Conservation (phyloP, 75 land plant species). For the Azolla pinnata region DNA sequence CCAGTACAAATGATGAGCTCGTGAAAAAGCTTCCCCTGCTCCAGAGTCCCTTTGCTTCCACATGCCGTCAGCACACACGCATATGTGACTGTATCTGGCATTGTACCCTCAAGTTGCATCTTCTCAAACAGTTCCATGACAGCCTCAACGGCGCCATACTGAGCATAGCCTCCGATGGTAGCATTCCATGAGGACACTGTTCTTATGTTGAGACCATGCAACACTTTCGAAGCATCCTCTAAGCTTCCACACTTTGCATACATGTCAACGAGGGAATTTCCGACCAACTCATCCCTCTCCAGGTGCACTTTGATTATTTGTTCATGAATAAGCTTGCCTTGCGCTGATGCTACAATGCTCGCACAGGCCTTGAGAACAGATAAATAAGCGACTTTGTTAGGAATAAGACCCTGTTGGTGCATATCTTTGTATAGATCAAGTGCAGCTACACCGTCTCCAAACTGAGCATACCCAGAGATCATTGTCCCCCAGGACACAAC, state of each 20-base stretch:
- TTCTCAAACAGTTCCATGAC: conserved; percentile 27
- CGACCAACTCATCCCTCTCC: conserved; percentile 15
- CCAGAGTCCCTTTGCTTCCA: conserved; percentile 23
- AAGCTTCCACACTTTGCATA: conserved; percentile 59
- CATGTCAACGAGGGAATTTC: conserved; percentile 51
- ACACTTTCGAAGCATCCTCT: conserved; percentile 4
- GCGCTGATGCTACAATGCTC: not conserved
- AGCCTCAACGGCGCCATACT: conserved; percentile 31
- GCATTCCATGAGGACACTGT: conserved; percentile 54
- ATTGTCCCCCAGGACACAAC: conserved; percentile 71
- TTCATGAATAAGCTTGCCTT: conserved; percentile 26
- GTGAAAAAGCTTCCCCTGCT: conserved; percentile 41
- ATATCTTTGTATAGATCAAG: conserved; percentile 30
- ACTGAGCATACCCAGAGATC: conserved; percentile 56
- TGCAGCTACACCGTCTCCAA: conserved; percentile 37
- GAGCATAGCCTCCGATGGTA: conserved; percentile 48
- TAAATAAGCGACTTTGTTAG: conserved; percentile 11
- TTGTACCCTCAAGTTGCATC: conserved; percentile 14
- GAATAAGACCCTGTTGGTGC: conserved; percentile 16
- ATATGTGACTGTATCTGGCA: conserved; percentile 47
- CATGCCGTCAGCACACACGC: conserved; percentile 44
- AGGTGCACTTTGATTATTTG: conserved; percentile 17
- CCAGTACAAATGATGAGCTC: conserved; percentile 28
- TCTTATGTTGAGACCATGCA: conserved; percentile 22
- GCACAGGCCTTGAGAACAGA: conserved; percentile 24